A percentile compares a stretch with the other conserved stretches of the same genome.
These are phyloP conservation scores for Lentithecium fluviatile DNA, from an alignment of 495 filamentous ascomycete species.

Conservation along the genomic window DNA sequence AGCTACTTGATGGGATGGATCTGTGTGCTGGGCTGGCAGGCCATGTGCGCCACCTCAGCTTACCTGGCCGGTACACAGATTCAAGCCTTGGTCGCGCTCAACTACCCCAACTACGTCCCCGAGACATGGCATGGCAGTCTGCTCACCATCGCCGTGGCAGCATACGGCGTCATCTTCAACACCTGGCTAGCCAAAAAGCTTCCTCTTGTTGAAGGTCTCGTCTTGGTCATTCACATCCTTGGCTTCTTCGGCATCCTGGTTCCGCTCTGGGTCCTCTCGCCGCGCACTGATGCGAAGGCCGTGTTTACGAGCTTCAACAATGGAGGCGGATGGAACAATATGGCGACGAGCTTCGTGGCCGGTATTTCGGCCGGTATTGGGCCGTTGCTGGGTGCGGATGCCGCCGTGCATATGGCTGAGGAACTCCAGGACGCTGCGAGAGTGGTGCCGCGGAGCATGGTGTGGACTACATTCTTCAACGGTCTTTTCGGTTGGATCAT, in stretches of 20 bases:
- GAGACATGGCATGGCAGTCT: conserved; percentile 1
- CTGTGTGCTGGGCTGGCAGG: conserved; percentile 39
- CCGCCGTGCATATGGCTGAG: conserved; percentile 34
- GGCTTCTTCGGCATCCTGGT: background rate
- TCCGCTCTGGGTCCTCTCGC: background rate
- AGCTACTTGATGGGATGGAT: conserved; percentile 50
- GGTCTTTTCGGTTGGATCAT: conserved; percentile 34
- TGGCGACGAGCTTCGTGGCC: conserved; percentile 17
- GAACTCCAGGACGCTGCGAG: conserved; percentile 36
- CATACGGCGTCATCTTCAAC: conserved; percentile 6
- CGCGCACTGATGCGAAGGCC: background rate
- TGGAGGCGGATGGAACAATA: conserved; percentile 17
- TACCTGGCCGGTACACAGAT: conserved; percentile 57
- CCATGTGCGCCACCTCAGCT: conserved; percentile 50
- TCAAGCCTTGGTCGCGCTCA: conserved; percentile 57
- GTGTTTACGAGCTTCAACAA: conserved; percentile 29
- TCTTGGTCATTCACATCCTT: background rate
- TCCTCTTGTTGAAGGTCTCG: background rate
- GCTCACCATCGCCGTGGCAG: conserved; percentile 35
- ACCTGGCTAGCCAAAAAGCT: background rate
- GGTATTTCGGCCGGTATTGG: background rate
- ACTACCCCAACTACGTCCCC: conserved; percentile 37
- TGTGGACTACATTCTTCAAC: conserved; percentile 30
- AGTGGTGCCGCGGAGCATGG: conserved; percentile 34
- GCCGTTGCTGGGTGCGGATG: conserved; percentile 30